Evolutionary conservation across 768 basidiomycete species (phyloP), one percentile per base, ranked within the genome.

Genomic region (Xanthoconium purpureum): DNA sequence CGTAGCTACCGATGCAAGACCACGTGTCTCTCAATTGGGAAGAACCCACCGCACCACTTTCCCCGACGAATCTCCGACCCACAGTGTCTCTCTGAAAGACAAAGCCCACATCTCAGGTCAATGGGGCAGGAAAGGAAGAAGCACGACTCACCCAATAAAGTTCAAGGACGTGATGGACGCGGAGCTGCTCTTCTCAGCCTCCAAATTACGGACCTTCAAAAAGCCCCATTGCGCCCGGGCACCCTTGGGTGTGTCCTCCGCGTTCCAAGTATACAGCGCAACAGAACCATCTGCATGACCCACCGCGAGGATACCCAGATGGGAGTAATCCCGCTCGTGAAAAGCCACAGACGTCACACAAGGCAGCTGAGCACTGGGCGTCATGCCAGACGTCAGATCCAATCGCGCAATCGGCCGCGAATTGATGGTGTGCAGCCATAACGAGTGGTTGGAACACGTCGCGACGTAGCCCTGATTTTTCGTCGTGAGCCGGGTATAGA

Each of bases 361-460:
- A 0, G 82, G 80, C 6, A 56, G 60, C 3, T 78, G 77, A 7
- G 73, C 52, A 1, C 78, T 77, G 38, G 77, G 77, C 5, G 74
- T 71, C 24, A 24, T 4, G 20, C 79, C 69, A 24, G 77, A 72
- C 5, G 68, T 71, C 2, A 92, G 75, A 59, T 91, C 87, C 35
- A 93, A 69, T 13, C 77, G 79, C 0, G 85, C 85, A 59, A 97
- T 91, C 0, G 81, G 84, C 17, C 88, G 81, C 0, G 83, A 94
- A 64, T 96, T 96, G 73, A 96, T 80, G 0, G 92, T 96, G 70
- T 94, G 91, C 15, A 95, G 72, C 68, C 84, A 88, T 15, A 97
- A 71, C 52, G 83, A 83, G 2, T 78, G 71, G 28, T 77, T 71
- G 3, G 94, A 94, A 60, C 91, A 93, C 0, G 92, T 85, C 0